Evolutionary conservation across 306 rosid genomes (phyloP).

Genomic region (Gastrolobium villosum): DNA sequence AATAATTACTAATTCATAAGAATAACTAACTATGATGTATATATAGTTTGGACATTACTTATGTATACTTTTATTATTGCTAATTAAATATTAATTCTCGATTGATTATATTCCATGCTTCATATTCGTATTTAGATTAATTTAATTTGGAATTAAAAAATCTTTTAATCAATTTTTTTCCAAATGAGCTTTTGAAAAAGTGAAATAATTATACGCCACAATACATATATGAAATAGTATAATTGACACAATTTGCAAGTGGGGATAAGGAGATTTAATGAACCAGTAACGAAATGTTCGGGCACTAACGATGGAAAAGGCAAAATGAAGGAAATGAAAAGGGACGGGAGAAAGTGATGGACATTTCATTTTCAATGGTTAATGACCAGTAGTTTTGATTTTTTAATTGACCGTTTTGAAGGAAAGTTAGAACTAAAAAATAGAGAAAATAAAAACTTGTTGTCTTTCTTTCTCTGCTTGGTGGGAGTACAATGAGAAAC

Average conservation of each 20-base stretch:
- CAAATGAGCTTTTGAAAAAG: no score
- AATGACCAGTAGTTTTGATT: neutral
- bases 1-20: neutral
- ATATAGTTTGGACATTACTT: no score
- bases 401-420: neutral
- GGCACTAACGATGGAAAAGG: neutral
- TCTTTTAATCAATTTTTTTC: no score
- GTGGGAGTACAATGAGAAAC: neutral
- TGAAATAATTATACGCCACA: no score
- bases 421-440: neutral
- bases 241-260: conserved; percentile 15
- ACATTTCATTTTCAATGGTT: neutral
- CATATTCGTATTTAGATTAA: neutral
- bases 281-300: neutral
- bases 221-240: conserved; percentile 2
- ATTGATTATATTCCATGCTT: neutral
- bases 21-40: no score
- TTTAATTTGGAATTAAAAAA: no score
- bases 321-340: neutral
- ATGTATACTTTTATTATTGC: neutral
- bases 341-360: neutral
- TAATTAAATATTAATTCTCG: neutral
- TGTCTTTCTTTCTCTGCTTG: conserved; percentile 17
- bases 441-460: neutral
- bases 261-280: conserved; percentile 14